Conservation (phyloP, 129 eudicot genomes). For the Chrysanthemum seticuspe region DNA sequence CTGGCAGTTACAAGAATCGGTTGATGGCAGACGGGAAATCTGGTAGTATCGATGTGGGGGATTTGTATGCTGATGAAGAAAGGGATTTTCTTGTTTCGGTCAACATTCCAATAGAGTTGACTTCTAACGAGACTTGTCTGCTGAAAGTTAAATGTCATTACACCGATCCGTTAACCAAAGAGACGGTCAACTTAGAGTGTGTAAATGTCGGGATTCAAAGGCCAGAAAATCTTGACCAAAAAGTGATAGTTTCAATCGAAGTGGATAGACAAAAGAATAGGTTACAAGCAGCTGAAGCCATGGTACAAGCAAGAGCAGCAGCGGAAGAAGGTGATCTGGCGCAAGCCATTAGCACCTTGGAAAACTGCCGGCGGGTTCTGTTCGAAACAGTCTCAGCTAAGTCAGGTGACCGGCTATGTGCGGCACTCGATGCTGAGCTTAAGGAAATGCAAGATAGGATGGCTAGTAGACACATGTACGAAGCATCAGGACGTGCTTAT, state of each 20-base stretch:
- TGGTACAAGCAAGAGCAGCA: slow-evolving; percentile 58
- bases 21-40: slow-evolving; percentile 41
- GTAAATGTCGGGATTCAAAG: slow-evolving; percentile 53
- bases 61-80: slow-evolving; percentile 86
- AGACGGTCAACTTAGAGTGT: slow-evolving; percentile 42
- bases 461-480: slow-evolving; percentile 77
- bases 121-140: slow-evolving; percentile 43
- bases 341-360: slow-evolving; percentile 53
- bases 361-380: slow-evolving; percentile 44
- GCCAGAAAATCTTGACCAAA: slow-evolving; percentile 39
- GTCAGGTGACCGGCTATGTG: slow-evolving; percentile 58
- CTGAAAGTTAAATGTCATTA: slow-evolving; percentile 58
- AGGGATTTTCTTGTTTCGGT: slow-evolving; percentile 71
- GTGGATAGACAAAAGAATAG: slow-evolving; percentile 81
- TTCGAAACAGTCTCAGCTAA: slow-evolving; percentile 61
- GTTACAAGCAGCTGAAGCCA: slow-evolving; percentile 72
- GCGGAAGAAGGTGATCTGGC: slow-evolving; percentile 75
- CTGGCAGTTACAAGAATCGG: slow-evolving; percentile 64
- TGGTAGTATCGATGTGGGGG: slow-evolving; percentile 65
- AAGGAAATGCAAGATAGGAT: slow-evolving; percentile 84
- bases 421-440: slow-evolving; percentile 68
- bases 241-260: slow-evolving; percentile 51
- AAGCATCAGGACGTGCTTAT: slow-evolving; percentile 80
- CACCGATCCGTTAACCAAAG: slow-evolving; percentile 62
- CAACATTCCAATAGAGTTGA: slow-evolving; percentile 51